Evolutionary conservation across 2,329 filamentous ascomycete species (phyloP).

Genomic region (Trichoderma sp.): DNA sequence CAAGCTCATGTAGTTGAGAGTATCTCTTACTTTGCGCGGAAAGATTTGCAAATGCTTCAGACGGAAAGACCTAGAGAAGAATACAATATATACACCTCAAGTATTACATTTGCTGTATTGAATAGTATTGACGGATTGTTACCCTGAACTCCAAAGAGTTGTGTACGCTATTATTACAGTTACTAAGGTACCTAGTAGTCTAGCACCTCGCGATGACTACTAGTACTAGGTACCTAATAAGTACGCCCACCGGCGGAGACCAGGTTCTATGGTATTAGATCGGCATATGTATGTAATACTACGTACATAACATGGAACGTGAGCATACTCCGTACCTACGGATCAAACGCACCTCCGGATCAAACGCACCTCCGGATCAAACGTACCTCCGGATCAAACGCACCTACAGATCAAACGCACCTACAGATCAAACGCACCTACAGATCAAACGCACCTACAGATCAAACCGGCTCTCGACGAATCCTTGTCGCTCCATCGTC

Average conservation of each 20-base stretch:
- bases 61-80: background rate
- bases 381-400: too few species aligned
- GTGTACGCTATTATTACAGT: too few species aligned
- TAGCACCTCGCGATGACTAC: background rate
- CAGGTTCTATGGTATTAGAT: background rate
- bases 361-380: too few species aligned
- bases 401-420: too few species aligned
- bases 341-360: too few species aligned
- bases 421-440: too few species aligned
- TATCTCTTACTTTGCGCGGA: background rate
- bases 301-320: too few species aligned
- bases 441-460: too few species aligned
- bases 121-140: background rate
- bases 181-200: too few species aligned
- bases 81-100: background rate
- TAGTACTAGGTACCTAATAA: too few species aligned
- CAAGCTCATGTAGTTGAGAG: background rate
- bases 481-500: slow-evolving; percentile 2
- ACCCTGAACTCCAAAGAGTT: background rate
- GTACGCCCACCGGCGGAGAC: background rate
- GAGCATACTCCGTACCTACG: too few species aligned
- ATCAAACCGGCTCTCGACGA: background rate
- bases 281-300: background rate
- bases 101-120: background rate
- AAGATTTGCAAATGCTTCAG: background rate